Base-by-base conservation (phyloP, 306 rosid genomes). In the Trifolium pratense region DNA sequence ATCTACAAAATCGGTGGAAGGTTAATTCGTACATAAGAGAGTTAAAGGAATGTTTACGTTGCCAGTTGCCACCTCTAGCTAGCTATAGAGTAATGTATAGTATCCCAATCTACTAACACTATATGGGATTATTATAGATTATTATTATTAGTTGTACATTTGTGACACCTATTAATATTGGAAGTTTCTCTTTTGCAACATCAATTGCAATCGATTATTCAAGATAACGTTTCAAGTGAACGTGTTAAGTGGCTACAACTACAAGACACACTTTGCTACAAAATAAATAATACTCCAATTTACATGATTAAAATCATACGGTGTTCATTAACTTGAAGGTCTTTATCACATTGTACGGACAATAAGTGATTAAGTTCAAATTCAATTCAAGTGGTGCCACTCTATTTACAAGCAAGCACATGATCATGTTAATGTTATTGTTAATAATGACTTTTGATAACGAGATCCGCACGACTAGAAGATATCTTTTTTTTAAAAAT, bases 331-430 rank as follows among this genome's bases (percentile, higher is more conserved):
- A 31, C 62, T 75, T 51, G 31, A 1, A 6, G 6, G 90, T 86
- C 87, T 17, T 48, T 73, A 3, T 86, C 90, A 21, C 13, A 57
- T 49, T 34, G 87, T 83, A 83, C 82, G 90, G 82, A 68, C 20
- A 23, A 51, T 21, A 67, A 59, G 40, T 45, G 32, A 78, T 45
- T 59, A 17, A 69, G 39, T 75, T 73, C 67, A 68, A 48, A 48
- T 49, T 71, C 73, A 68, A 45, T 11, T 49, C 18, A 46, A 39
- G 75, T 34, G 82, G 74, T 66, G 68, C 66, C 84, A 61, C 76
- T 45, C 70, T 25, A 16, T 64, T 72, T 26, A 67, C 40, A 59
- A 3, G 66, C 40, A 59, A 3, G 66, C 84, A 76, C 84, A 71
- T 80, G 73, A 25, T 53, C 71, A 14, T 66, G 20, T 26, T 29